Percentiles rank a stretch among this genome's conserved stretches.
These are phyloP conservation scores for Exserohilum turcica DNA, from an alignment of 2,329 filamentous ascomycete species.

Conservation along the genomic window DNA sequence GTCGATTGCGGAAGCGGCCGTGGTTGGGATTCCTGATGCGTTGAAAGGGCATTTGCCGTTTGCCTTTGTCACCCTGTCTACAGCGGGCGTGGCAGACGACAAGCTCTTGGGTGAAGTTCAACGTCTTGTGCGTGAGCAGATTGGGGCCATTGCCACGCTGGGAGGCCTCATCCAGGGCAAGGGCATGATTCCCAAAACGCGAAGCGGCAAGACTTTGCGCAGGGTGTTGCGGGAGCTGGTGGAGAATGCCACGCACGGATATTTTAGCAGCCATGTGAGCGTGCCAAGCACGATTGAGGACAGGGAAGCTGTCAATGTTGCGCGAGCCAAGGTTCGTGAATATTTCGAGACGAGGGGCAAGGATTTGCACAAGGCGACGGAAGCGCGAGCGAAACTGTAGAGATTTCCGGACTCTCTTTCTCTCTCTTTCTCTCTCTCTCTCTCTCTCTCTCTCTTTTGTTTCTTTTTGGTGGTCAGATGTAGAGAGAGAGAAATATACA, in stretches of 20 bases:
- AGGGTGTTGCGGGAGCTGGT: conserved; percentile 81
- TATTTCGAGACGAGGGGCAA: conserved; percentile 67
- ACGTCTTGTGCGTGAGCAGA: conserved; percentile 73
- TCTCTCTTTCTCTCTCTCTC: too few species aligned
- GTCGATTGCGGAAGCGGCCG: conserved; percentile 78
- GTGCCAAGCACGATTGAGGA: conserved; percentile 90
- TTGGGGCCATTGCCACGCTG: conserved; percentile 83
- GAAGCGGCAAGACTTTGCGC: conserved; percentile 88
- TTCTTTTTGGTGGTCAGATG: neutral
- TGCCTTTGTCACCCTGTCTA: conserved; percentile 74
- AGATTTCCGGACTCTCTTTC: too few species aligned
- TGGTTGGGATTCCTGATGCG: conserved; percentile 82
- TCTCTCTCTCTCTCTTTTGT: too few species aligned
- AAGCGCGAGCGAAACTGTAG: conserved; percentile 53
- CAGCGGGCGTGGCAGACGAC: conserved; percentile 57
- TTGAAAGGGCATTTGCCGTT: conserved; percentile 92
- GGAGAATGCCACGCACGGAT: conserved; percentile 77
- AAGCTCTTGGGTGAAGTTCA: conserved; percentile 70
- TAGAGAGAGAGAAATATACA: neutral
- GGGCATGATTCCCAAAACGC: conserved; percentile 88
- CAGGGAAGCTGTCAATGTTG: conserved; percentile 72
- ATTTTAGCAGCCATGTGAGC: conserved; percentile 72
- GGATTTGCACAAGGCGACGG: conserved; percentile 46
- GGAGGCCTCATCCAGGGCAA: conserved; percentile 84
- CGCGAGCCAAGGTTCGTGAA: conserved; percentile 70